These are phyloP conservation scores for Fennellomyces sp. DNA, from an alignment of 371 early-diverging fungal species.

Conservation along the genomic window DNA sequence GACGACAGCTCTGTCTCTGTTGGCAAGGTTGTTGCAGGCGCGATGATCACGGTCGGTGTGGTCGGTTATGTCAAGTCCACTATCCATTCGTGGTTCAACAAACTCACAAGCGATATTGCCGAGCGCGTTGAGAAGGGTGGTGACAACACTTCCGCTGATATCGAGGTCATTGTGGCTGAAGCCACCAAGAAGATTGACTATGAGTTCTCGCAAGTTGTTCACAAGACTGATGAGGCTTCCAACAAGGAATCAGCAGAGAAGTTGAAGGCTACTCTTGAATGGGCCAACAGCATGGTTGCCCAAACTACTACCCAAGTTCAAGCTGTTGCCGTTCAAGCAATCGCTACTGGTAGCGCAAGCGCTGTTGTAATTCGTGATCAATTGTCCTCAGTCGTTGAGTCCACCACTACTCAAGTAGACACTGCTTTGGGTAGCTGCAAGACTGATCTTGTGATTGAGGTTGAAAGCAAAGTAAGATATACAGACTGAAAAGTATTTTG, in stretches of 20 bases:
- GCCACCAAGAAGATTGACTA: conserved; percentile 15
- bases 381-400: conserved; percentile 26
- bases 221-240: conserved; percentile 1
- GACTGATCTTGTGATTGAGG: conserved; percentile 1
- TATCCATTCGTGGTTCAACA: conserved; percentile 36
- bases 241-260: background rate
- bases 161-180: conserved; percentile 35
- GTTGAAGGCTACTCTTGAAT: conserved; percentile 12
- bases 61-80: conserved; percentile 26
- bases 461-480: background rate
- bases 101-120: conserved; percentile 33
- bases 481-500: background rate
- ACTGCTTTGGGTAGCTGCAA: conserved; percentile 16
- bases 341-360: background rate
- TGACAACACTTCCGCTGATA: conserved; percentile 24
- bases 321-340: conserved; percentile 12
- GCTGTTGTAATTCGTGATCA: conserved; percentile 6
- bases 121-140: conserved; percentile 35
- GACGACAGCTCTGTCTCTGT: background rate
- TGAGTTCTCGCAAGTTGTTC: background rate
- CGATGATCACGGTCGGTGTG: conserved; percentile 19
- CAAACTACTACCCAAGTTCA: conserved; percentile 11
- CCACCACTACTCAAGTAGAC: conserved; percentile 30
- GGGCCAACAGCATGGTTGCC: conserved; percentile 11
- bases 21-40: background rate